Evolutionary conservation across 129 eudicot species (phyloP).

Genomic region (Saussurea involucrata): DNA sequence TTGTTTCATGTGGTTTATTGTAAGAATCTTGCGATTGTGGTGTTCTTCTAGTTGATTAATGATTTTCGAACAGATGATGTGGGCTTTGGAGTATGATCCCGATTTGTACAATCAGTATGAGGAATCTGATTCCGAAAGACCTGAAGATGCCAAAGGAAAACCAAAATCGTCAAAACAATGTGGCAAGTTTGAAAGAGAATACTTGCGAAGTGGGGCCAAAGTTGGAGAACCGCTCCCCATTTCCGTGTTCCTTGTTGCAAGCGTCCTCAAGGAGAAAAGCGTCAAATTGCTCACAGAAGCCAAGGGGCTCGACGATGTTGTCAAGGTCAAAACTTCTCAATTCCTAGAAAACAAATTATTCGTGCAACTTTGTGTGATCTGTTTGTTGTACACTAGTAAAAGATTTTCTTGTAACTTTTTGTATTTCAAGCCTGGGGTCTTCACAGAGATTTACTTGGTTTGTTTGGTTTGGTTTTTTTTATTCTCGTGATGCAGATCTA

Average conservation of each 20-base stretch:
- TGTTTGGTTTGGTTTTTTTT: too few relatives aligned
- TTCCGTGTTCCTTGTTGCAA: slow-evolving; percentile 90
- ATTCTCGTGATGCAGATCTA: neutral
- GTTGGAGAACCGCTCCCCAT: slow-evolving; percentile 76
- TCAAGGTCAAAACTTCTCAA: slow-evolving; percentile 51
- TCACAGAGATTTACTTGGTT: neutral
- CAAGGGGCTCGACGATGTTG: slow-evolving; percentile 91
- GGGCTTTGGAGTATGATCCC: slow-evolving; percentile 98
- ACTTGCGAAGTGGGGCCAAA: slow-evolving; percentile 58
- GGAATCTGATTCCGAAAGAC: slow-evolving; percentile 40
- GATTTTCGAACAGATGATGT: slow-evolving; percentile 77
- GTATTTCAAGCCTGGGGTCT: too few relatives aligned
- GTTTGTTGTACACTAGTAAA: too few relatives aligned
- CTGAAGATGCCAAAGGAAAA: slow-evolving; percentile 68
- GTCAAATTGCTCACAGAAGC: slow-evolving; percentile 77
- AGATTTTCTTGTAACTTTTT: too few relatives aligned
- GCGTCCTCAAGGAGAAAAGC: slow-evolving; percentile 88
- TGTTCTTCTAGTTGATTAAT: slow-evolving; percentile 10
- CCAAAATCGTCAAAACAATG: slow-evolving; percentile 75
- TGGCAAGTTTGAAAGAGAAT: slow-evolving; percentile 87
- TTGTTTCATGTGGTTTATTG: neutral
- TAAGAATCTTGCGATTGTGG: neutral
- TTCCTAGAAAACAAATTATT: neutral
- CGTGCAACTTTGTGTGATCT: neutral
- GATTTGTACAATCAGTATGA: slow-evolving; percentile 31